phyloP scores from a whole-genome alignment of 2,329 filamentous ascomycete genomes.

The Cercospora brassicicola region DNA sequence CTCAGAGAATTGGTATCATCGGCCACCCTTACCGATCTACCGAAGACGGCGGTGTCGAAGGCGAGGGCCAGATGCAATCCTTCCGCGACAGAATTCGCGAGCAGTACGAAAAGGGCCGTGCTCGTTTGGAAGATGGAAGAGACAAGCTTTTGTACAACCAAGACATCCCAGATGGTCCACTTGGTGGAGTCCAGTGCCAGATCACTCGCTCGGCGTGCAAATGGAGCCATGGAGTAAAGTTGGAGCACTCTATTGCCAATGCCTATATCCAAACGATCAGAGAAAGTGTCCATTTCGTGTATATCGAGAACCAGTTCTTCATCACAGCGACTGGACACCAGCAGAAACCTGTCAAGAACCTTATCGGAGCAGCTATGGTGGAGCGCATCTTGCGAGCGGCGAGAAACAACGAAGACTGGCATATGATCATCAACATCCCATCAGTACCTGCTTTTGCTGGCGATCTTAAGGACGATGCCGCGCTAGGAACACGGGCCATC shows the following conservation, averaged over 20 bases:
- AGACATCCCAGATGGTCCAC: slow-evolving; percentile 42
- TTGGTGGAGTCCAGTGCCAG: slow-evolving; percentile 77
- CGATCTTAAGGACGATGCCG: slow-evolving; percentile 70
- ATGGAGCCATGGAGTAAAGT: slow-evolving; percentile 60
- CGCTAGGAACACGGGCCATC: slow-evolving; percentile 76
- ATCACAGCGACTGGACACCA: slow-evolving; percentile 74
- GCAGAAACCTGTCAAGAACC: slow-evolving; percentile 72
- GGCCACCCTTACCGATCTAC: slow-evolving; percentile 36
- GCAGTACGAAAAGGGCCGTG: slow-evolving; percentile 31
- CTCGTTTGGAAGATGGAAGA: slow-evolving; percentile 29
- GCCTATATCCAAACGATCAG: slow-evolving; percentile 94
- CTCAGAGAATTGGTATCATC: slow-evolving; percentile 39
- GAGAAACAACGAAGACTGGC: slow-evolving; percentile 65
- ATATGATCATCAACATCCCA: slow-evolving; percentile 75
- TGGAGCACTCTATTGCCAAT: slow-evolving; percentile 85
- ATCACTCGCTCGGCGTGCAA: slow-evolving; percentile 61
- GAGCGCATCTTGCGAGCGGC: slow-evolving; percentile 73
- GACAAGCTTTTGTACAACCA: slow-evolving; percentile 23
- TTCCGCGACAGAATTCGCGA: slow-evolving; percentile 37
- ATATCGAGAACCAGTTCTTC: slow-evolving; percentile 73
- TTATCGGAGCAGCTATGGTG: slow-evolving; percentile 75
- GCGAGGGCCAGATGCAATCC: slow-evolving; percentile 35
- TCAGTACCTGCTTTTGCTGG: slow-evolving; percentile 80
- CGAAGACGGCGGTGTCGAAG: slow-evolving; percentile 29
- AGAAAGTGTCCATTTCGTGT: slow-evolving; percentile 71